Evolutionary conservation across 306 rosid genomes (phyloP).

Genomic region (Prunus mume): DNA sequence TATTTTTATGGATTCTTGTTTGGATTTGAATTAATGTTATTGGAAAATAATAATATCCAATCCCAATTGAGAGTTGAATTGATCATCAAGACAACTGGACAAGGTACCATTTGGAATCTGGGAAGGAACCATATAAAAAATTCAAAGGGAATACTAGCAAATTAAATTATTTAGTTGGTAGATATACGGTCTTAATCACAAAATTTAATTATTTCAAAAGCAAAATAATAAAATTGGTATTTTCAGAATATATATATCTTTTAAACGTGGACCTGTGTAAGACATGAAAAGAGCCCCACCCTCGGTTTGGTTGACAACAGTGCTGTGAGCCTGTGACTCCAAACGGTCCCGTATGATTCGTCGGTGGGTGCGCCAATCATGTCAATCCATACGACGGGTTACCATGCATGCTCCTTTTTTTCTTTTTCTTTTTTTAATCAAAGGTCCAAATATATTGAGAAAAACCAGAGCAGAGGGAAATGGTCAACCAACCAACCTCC

Average conservation of each 20-base stretch:
- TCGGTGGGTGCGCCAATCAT: conserved; percentile 16
- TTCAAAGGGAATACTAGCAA: background rate
- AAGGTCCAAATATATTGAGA: background rate
- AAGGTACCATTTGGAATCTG: background rate
- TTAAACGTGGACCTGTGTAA: conserved; percentile 3
- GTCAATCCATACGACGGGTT: background rate
- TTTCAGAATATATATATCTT: background rate
- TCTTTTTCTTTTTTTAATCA: too few species aligned
- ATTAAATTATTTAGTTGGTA: conserved; percentile 5
- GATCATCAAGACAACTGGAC: background rate
- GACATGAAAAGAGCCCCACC: conserved; percentile 1
- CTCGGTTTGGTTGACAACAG: background rate
- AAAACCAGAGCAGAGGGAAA: background rate
- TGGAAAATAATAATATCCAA: background rate
- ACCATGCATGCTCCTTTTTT: background rate
- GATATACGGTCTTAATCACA: conserved; percentile 21
- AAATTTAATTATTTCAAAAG: background rate
- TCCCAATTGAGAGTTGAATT: background rate
- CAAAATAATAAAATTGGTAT: background rate
- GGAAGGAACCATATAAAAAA: background rate
- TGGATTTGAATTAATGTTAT: background rate
- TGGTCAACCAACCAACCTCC: background rate
- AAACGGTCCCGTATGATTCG: conserved; percentile 10
- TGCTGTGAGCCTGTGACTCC: background rate
- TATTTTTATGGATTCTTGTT: too few species aligned